Evolutionary conservation across 2,329 filamentous ascomycete genomes (phyloP).

Genomic region (Orbilia oligospora): DNA sequence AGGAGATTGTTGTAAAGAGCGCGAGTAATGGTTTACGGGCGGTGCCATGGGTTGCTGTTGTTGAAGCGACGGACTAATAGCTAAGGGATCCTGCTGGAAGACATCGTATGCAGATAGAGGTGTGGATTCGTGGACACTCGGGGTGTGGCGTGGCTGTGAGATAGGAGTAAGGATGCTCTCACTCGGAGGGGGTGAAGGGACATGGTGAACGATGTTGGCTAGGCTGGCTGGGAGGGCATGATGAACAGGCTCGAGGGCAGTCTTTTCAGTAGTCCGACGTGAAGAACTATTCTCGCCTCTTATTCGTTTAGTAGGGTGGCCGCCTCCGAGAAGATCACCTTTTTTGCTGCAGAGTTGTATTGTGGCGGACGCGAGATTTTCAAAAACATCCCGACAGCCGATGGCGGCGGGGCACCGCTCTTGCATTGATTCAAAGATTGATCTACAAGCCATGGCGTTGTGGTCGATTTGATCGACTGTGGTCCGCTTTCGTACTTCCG

Average conservation of each 20-base stretch:
- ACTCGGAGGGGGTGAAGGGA: constrained; percentile 50
- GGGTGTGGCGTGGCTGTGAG: constrained; percentile 49
- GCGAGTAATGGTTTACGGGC: constrained; percentile 40
- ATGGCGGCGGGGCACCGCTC: constrained; percentile 63
- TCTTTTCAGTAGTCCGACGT: constrained; percentile 51
- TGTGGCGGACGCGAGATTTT: constrained; percentile 62
- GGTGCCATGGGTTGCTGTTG: constrained; percentile 54
- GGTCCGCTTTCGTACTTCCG: constrained; percentile 62
- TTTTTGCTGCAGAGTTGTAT: constrained; percentile 62
- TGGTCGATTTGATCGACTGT: constrained; percentile 63
- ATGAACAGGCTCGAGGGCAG: constrained; percentile 53
- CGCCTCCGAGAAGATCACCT: constrained; percentile 56
- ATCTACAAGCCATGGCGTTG: constrained; percentile 62
- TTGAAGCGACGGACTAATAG: constrained; percentile 38
- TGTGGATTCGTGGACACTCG: constrained; percentile 34
- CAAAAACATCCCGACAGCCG: constrained; percentile 63
- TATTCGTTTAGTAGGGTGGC: constrained; percentile 59
- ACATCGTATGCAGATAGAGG: constrained; percentile 43
- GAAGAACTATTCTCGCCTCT: constrained; percentile 60
- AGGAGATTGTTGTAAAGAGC: constrained; percentile 47
- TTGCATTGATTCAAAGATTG: constrained; percentile 63
- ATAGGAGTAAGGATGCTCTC: constrained; percentile 46
- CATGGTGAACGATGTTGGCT: constrained; percentile 62
- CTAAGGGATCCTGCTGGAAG: constrained; percentile 44
- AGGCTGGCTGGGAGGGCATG: constrained; percentile 62